Evolutionary conservation across 768 basidiomycete species (phyloP), one percentile per base, ranked within the genome.

Genomic region (Calvatia gigantea): DNA sequence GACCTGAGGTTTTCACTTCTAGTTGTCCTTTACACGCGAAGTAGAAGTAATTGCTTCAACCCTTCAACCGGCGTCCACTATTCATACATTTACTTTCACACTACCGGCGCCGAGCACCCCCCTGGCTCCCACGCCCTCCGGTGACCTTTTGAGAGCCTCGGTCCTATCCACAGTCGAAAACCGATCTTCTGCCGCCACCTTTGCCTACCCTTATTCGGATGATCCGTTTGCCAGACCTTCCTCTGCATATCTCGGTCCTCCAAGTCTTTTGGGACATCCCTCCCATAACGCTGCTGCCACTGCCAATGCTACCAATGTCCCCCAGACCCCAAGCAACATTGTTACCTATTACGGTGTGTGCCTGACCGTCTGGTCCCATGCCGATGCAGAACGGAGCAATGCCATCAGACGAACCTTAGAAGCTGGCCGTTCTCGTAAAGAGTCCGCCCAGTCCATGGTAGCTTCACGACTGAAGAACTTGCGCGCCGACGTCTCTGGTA

Each of bases 41-140:
- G 90, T 95, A 39, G 93, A 95, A 68, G 87, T 98, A 54, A 89
- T 98, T 66, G 92, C 94, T 12, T 93, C 94, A n/a, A 92, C 93
- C 19, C 80, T 95, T 8, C 91, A 95, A 62, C 95, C 95, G 6
- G 88, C 94, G 1, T 91, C 91, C 5, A 97, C 94, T 14, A 86
- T 94, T 42, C 93, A 97, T 67, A 88, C 85, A 0, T 98, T 97
- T 72, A 89, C 90, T 3, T 98, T 98, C 65, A 86, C 82, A 6
- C 80, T 94, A 45, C 87, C 91, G 45, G 84, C 88, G 4, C 84
- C 88, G 9, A 82, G 77, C 38, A 88, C 87, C 1, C 87, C 90
- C 11, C 77, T 90, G 5, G 89, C 89, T 0, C 86, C 91, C 3
- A 84, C 85, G 4, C 81, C 84, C 2, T 86, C 84, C 6, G 80